phyloP scores from a whole-genome alignment of 106 monocot species.

The Chionographis japonica region DNA sequence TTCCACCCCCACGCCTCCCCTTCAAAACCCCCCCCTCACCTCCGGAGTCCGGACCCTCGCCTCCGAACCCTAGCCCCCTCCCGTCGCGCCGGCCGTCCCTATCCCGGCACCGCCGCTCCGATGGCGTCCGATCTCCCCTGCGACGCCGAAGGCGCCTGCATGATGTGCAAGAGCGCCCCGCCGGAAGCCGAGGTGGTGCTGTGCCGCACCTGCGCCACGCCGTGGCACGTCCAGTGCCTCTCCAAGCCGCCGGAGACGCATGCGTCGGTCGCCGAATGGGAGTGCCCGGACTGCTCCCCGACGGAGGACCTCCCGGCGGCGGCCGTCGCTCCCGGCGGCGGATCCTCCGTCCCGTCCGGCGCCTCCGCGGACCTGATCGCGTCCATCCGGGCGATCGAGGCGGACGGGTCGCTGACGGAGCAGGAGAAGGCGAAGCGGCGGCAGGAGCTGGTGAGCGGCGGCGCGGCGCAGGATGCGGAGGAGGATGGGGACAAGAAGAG shows the following conservation, averaged over 20 bases:
- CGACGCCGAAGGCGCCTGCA: conserved; percentile 56
- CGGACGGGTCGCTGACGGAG: conserved; percentile 41
- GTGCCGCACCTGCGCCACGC: conserved; percentile 54
- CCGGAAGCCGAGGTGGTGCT: conserved; percentile 27
- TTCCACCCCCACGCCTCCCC: too few relatives aligned
- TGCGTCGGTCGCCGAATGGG: conserved; percentile 30
- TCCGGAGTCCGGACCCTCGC: neutral
- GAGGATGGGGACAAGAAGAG: conserved; percentile 1
- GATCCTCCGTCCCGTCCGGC: neutral
- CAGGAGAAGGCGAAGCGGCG: conserved; percentile 54
- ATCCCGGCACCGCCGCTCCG: neutral
- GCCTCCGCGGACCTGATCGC: conserved; percentile 20
- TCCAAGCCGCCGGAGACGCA: conserved; percentile 20
- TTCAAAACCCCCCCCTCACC: too few relatives aligned
- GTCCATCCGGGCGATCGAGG: conserved; percentile 43
- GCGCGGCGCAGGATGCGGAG: neutral
- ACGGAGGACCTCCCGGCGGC: neutral
- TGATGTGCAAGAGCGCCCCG: conserved; percentile 41
- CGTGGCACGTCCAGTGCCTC: conserved; percentile 66
- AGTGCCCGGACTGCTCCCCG: conserved; percentile 50
- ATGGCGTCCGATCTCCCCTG: conserved; percentile 48
- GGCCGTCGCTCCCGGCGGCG: neutral
- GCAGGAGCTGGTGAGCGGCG: conserved; percentile 43
- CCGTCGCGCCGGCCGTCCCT: neutral
- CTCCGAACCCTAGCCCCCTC: neutral